A percentile compares a stretch with the other conserved stretches of the same genome.
These are phyloP conservation scores for Alternaria hordeiaustralica DNA, from an alignment of 2,329 filamentous ascomycete species.

Conservation along the genomic window DNA sequence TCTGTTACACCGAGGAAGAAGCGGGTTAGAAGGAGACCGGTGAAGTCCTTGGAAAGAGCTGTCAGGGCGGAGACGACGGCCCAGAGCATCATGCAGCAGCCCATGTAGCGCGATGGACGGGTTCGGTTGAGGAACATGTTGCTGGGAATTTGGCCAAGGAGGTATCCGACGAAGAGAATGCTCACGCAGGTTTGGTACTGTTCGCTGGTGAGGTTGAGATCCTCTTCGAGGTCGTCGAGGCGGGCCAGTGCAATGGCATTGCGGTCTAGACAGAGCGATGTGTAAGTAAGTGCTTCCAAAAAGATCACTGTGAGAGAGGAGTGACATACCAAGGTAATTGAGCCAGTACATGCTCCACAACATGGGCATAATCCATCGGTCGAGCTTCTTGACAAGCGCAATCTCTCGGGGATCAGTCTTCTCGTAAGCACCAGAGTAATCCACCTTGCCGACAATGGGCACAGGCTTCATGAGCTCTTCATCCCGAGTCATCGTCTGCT, in stretches of 20 bases:
- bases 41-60: conserved; percentile 52
- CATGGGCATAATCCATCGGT: conserved; percentile 38
- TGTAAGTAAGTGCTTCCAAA: conserved; percentile 38
- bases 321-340: conserved; percentile 11
- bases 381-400: conserved; percentile 41
- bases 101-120: conserved; percentile 34
- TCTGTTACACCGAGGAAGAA: conserved; percentile 55
- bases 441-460: conserved; percentile 34
- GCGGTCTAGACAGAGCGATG: conserved; percentile 51
- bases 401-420: conserved; percentile 46
- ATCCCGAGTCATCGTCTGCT: conserved; percentile 31
- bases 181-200: conserved; percentile 35
- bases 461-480: conserved; percentile 30
- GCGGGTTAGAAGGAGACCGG: conserved; percentile 52
- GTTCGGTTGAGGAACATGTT: conserved; percentile 49
- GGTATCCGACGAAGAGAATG: conserved; percentile 45
- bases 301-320: conserved; percentile 18
- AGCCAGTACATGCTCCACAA: conserved; percentile 33
- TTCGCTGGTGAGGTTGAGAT: conserved; percentile 51
- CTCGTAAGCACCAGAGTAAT: conserved; percentile 44
- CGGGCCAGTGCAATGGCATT: conserved; percentile 70
- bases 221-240: conserved; percentile 65
- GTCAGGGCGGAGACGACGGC: conserved; percentile 53
- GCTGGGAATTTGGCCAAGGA: conserved; percentile 40
- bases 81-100: conserved; percentile 49